A percentile compares a stretch with the other conserved stretches of the same genome.
phyloP scores from a whole-genome alignment of 768 basidiomycete genomes.

The Termitomyces sp. region DNA sequence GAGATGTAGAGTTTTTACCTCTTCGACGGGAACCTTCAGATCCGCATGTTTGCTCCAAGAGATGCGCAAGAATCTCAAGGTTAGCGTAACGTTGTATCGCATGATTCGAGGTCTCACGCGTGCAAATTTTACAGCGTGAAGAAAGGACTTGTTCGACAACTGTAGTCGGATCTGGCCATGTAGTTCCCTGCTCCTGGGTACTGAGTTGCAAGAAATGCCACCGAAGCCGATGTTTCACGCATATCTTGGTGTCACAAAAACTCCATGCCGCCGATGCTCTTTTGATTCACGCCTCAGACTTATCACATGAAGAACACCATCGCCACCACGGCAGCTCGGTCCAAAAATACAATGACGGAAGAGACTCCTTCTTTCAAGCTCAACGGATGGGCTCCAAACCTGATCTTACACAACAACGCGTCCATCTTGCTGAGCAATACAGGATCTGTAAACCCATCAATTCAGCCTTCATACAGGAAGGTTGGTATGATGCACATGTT shows the following conservation, averaged over 20 bases:
- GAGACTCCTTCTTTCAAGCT: slow-evolving; percentile 12
- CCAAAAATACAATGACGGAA: slow-evolving; percentile 14
- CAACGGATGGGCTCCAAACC: slow-evolving; percentile 32
- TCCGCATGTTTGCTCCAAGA: slow-evolving; percentile 27
- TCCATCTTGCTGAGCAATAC: slow-evolving; percentile 46
- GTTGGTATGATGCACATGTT: slow-evolving; percentile 56
- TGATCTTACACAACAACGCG: slow-evolving; percentile 33
- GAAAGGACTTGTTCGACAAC: slow-evolving; percentile 12
- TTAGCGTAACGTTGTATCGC: not conserved
- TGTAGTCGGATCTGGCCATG: slow-evolving; percentile 15
- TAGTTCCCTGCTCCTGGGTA: slow-evolving; percentile 16
- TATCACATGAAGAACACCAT: slow-evolving; percentile 28
- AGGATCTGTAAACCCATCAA: slow-evolving; percentile 45
- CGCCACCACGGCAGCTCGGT: slow-evolving; percentile 21
- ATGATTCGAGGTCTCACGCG: not conserved
- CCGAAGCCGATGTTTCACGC: slow-evolving; percentile 32
- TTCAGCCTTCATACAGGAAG: slow-evolving; percentile 32
- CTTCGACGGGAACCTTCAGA: slow-evolving; percentile 18
- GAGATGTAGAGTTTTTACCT: not conserved
- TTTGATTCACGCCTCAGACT: slow-evolving; percentile 22
- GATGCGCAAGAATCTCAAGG: slow-evolving; percentile 13
- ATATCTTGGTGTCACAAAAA: slow-evolving; percentile 26
- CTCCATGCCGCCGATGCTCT: slow-evolving; percentile 40
- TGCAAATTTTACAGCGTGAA: slow-evolving; percentile 4
- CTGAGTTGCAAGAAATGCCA: slow-evolving; percentile 41